Percentiles rank a stretch among this genome's conserved stretches.
phyloP scores from a whole-genome alignment of 805 yeast species.

The Starmerella apicola region DNA sequence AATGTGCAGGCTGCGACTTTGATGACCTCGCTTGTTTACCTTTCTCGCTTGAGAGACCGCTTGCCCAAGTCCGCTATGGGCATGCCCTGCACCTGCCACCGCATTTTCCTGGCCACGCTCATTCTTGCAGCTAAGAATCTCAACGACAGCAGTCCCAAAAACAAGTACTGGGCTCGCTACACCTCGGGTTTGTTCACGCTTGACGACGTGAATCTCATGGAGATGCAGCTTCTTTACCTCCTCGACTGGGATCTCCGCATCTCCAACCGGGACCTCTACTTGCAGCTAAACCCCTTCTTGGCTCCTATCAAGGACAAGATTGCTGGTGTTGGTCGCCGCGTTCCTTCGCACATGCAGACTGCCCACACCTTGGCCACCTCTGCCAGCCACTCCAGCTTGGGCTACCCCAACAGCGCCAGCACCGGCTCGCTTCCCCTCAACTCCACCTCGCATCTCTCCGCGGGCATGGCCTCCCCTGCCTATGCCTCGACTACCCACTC shows the following conservation, averaged over 20 bases:
- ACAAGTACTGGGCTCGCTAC: conserved; percentile 91
- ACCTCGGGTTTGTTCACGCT: conserved; percentile 72
- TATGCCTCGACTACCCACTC: not conserved
- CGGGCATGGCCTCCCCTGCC: not conserved
- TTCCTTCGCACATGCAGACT: not conserved
- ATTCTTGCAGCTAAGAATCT: conserved; percentile 85
- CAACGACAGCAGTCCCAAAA: conserved; percentile 88
- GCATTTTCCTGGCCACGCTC: conserved; percentile 79
- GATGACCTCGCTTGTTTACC: conserved; percentile 81
- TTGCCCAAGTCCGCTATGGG: conserved; percentile 85
- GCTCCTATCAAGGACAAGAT: conserved; percentile 53
- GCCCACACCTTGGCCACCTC: not conserved
- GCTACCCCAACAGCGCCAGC: not conserved
- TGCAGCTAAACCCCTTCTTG: conserved; percentile 62
- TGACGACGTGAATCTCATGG: conserved; percentile 79
- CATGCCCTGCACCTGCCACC: conserved; percentile 77
- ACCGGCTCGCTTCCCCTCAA: conserved; percentile 30
- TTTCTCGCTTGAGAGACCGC: conserved; percentile 60
- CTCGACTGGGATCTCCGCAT: conserved; percentile 78
- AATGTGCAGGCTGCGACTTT: conserved; percentile 91
- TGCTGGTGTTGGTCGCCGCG: conserved; percentile 9
- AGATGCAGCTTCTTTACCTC: conserved; percentile 69
- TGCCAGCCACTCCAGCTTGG: not conserved
- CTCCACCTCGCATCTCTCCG: conserved; percentile 42
- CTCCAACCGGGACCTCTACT: conserved; percentile 53